Evolutionary conservation across 768 basidiomycete species (phyloP), one percentile per base, ranked within the genome.

Genomic region (Trametes maxima): DNA sequence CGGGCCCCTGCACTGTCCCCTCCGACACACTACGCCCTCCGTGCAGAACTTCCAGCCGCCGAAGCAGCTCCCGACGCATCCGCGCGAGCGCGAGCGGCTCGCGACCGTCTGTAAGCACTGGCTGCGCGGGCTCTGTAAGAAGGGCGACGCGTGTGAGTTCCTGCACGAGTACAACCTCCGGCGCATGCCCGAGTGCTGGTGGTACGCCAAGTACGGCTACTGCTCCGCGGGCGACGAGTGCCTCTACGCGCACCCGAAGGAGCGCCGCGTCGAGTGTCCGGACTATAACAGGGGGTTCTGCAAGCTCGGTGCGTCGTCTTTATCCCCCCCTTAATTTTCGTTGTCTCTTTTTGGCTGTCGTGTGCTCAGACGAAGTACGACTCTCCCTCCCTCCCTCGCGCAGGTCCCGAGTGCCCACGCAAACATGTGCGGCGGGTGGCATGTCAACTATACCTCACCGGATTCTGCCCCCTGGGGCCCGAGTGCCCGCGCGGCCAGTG

Each of bases 131-230:
- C 81, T 99, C 17, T 98, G 97, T 77, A 98, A 98, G 78, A 98
- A 98, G 75, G 96, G 95, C 54, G 92, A 95, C 71, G 89, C 90
- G 24, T 99, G 97, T 78, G 97, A 98, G 77, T 99, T 98, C 75
- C 82, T 98, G 72, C 97, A 99, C 76, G 97, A 98, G 78, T 99
- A 98, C 79, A 97, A 98, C 73, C 82, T 99, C 52, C 79, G 97
- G 60, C 89, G 93, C 62, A 98, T 98, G 95, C 97, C 97, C 6
- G 94, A 98, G 73, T 98, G 97, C 70, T 97, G 94, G 89, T 98
- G 95, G 95, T 98, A 88, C 74, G 93, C 93, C 53, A 97, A 96
- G 74, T 95, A 94, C 69, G 97, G 97, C 16, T 98, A 95, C 75
- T 98, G 97, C 74, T 92, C 93, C 24, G 89, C 95, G 19, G 96